Conservation (phyloP, 73 alveolate species). For the Stentor coeruleus region DNA sequence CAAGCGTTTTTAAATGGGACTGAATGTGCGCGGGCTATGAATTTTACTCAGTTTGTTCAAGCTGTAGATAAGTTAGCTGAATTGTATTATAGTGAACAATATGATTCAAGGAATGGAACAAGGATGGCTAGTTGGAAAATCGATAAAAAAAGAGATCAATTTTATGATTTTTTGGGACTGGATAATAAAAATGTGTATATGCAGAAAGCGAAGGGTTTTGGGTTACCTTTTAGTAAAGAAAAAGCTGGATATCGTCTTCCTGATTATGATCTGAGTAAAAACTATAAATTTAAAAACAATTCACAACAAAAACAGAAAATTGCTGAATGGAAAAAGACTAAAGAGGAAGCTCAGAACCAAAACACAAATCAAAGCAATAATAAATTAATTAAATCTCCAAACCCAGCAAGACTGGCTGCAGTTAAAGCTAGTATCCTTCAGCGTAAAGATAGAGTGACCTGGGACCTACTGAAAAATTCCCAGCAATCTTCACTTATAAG, state of each 20-base stretch:
- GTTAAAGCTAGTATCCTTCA: not conserved
- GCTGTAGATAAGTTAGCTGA: slow-evolving; percentile 22
- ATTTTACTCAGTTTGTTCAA: not conserved
- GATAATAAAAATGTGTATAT: slow-evolving; percentile 9
- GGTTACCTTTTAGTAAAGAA: not conserved
- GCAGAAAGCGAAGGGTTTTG: slow-evolving; percentile 16
- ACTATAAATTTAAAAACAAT: not conserved
- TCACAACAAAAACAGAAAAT: not conserved
- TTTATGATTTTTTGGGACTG: not conserved
- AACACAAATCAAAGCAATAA: not conserved
- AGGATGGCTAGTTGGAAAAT: not conserved
- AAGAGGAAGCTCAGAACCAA: not conserved
- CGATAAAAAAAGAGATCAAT: not conserved
- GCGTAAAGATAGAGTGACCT: slow-evolving; percentile 22
- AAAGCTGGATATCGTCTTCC: slow-evolving; percentile 22
- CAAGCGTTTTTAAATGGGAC: not conserved
- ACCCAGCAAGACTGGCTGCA: not conserved
- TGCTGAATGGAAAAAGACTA: not conserved
- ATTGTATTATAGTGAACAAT: not conserved
- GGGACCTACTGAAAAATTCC: not conserved
- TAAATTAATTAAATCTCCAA: not conserved
- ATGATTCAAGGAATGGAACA: not conserved
- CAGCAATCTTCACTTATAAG: not conserved
- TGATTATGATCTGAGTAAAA: slow-evolving; percentile 20
- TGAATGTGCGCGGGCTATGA: slow-evolving; percentile 1